Evolutionary conservation across 257 asterid genomes (phyloP).

Genomic region (Solanum appendiculatum): DNA sequence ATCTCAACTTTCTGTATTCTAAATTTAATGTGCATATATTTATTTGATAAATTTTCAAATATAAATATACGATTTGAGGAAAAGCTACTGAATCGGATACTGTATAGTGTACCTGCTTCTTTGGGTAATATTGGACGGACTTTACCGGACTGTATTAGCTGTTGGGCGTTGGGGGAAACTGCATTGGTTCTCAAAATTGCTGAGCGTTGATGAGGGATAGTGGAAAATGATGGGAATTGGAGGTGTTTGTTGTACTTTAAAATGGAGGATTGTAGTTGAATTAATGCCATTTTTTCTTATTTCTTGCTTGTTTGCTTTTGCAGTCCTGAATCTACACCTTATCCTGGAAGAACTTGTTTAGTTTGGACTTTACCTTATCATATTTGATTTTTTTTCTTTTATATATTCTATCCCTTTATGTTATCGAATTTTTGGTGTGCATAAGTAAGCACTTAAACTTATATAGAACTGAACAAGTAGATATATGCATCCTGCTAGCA

Average conservation of each 20-base stretch:
- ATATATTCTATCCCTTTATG: too few relatives aligned
- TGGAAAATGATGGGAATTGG: conserved; percentile 15
- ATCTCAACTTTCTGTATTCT: background rate
- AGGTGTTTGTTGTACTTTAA: conserved; percentile 13
- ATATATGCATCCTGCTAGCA: fast-evolving
- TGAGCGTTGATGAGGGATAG: conserved; percentile 21
- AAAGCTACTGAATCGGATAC: background rate
- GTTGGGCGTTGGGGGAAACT: conserved; percentile 41
- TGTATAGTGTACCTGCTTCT: conserved; percentile 38
- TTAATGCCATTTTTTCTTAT: conserved; percentile 2
- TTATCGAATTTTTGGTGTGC: too few relatives aligned
- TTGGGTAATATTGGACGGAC: conserved; percentile 59
- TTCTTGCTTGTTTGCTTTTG: background rate
- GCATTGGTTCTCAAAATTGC: conserved; percentile 27
- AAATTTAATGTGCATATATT: too few relatives aligned
- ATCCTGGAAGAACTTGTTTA: conserved; percentile 3
- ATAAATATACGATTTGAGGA: background rate
- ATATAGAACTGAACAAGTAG: too few relatives aligned
- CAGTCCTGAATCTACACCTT: background rate
- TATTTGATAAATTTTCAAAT: background rate
- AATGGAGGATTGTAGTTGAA: conserved; percentile 37
- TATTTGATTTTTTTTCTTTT: background rate
- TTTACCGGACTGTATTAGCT: conserved; percentile 69
- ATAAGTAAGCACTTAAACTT: fast-evolving
- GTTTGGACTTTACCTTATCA: background rate